A percentile compares a stretch with the other conserved stretches of the same genome.
Evolutionary conservation across 2,329 filamentous ascomycete genomes (phyloP).

Genomic region (Microcyclospora tardicrescens): DNA sequence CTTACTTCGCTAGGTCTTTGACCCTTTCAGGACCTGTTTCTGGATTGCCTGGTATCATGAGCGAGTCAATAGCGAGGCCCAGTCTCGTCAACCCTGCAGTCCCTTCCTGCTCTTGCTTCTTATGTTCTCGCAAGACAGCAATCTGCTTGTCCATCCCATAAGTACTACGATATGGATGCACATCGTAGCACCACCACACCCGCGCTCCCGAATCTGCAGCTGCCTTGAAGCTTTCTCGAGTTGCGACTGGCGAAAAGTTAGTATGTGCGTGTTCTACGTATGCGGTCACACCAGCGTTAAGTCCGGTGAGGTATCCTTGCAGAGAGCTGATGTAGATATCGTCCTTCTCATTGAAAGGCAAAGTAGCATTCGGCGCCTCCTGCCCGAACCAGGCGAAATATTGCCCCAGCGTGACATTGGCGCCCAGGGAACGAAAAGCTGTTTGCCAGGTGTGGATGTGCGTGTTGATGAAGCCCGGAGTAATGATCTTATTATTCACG

Average conservation of each 20-base stretch:
- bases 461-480: constrained; percentile 44
- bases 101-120: neutral
- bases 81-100: constrained; percentile 20
- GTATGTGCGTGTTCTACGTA: constrained; percentile 28
- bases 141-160: neutral
- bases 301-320: constrained; percentile 27
- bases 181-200: constrained; percentile 7
- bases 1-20: too few species aligned
- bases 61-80: constrained; percentile 31
- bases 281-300: constrained; percentile 33
- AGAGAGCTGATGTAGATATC: constrained; percentile 38
- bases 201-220: constrained; percentile 28
- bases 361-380: constrained; percentile 12
- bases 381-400: constrained; percentile 35
- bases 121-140: neutral
- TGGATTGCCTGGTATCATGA: too few species aligned
- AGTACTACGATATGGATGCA: neutral
- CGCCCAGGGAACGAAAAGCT: constrained; percentile 38
- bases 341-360: constrained; percentile 23
- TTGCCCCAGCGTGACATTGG: constrained; percentile 38
- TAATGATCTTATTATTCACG: constrained; percentile 39
- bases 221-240: constrained; percentile 21
- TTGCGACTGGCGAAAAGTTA: constrained; percentile 4
- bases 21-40: too few species aligned
- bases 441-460: constrained; percentile 45